Evolutionary conservation across 2,329 filamentous ascomycete species (phyloP).

Genomic region (Exophiala viscosa): DNA sequence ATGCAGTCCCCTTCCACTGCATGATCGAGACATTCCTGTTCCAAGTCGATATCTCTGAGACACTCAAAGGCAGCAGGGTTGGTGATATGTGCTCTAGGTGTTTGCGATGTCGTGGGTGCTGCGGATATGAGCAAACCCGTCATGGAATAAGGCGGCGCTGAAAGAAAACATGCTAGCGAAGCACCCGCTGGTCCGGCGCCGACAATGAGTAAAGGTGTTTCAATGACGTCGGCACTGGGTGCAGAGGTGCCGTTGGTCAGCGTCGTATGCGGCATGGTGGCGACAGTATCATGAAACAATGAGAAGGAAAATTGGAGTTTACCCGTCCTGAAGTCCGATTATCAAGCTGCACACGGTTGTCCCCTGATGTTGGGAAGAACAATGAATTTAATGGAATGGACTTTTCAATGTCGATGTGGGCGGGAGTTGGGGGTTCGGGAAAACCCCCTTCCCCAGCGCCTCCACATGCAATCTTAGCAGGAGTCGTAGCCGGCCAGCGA

Average conservation of each 20-base stretch:
- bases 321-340: not conserved
- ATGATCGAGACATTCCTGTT: slow-evolving; percentile 34
- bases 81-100: slow-evolving; percentile 28
- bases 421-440: slow-evolving; percentile 5
- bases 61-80: slow-evolving; percentile 34
- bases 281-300: not conserved
- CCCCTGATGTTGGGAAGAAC: not conserved
- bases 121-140: slow-evolving; percentile 28
- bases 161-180: slow-evolving; percentile 30
- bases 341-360: not conserved
- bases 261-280: slow-evolving; percentile 9
- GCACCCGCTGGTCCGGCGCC: slow-evolving; percentile 55
- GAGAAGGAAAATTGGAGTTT: not conserved
- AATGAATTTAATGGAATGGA: not conserved
- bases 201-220: slow-evolving; percentile 30
- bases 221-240: slow-evolving; percentile 12
- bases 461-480: too few relatives aligned
- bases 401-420: not conserved
- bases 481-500: too few relatives aligned
- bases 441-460: slow-evolving; percentile 19
- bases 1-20: slow-evolving; percentile 36
- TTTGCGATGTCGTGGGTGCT: slow-evolving; percentile 24
- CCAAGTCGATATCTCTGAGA: slow-evolving; percentile 44
- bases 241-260: slow-evolving; percentile 12
- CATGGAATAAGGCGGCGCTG: slow-evolving; percentile 23